Evolutionary conservation across 495 filamentous ascomycete species (phyloP), one percentile per base, ranked within the genome.

Genomic region (Choiromyces venosus): DNA sequence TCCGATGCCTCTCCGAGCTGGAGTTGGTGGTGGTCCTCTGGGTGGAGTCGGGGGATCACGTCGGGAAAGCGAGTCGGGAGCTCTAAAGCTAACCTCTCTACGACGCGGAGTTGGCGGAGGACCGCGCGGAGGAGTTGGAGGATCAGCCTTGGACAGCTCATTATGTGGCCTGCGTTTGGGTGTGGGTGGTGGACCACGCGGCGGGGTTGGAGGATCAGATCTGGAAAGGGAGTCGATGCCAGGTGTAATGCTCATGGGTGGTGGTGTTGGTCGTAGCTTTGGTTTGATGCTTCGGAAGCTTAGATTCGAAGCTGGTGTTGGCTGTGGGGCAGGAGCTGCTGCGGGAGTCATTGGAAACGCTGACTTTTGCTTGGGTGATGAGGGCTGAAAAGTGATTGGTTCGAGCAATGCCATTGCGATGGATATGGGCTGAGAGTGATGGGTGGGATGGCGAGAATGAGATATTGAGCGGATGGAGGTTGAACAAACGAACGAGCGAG

Each of bases 341-440:
- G 52, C 52, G 52, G 52, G 52, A 61, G 25, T 29, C 52, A 61
- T 61, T 61, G 52, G 52, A 61, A 61, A 61, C 12, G 10, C 25
- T 33, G 25, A 33, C 52, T 33, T 71, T 61, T 71, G 25, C 75
- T 52, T 38, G 66, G 40, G 56, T 44, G 56, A 68, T 33, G 67
- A 71, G 75, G 70, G 75, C 56, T 77, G 74, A 64, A 77, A 77
- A 67, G 70, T 73, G 75, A 77, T 77, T 73, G 75, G 75, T 35
- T 77, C 69, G 33, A 77, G 75, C 29, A 77, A 70, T 77, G 75
- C 69, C 75, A 77, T 77, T 77, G 56, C 67, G 70, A 46, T 74
- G 70, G 35, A 70, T 67, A 70, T 76, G 39, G 75, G 39, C 69
- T 40, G 71, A 69, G 71, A 69, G 56, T 18, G 74, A 44, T 70